Percentiles rank a stretch among this genome's conserved stretches.
These are phyloP conservation scores for Emmonsia crescens DNA, from an alignment of 2,329 filamentous ascomycete species.

Conservation along the genomic window DNA sequence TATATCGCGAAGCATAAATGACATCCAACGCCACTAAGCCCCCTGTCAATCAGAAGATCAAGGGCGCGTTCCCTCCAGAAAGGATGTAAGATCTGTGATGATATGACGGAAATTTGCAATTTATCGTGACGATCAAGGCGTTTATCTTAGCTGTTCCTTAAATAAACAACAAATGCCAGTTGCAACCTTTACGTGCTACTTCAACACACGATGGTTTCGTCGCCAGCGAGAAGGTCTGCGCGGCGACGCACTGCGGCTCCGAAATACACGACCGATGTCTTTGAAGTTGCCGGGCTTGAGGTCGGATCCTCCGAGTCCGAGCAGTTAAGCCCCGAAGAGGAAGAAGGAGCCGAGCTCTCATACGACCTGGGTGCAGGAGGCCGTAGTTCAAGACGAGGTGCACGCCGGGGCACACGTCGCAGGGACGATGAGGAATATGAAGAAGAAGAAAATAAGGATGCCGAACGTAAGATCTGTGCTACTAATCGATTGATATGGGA, in stretches of 20 bases:
- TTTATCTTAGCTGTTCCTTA: neutral
- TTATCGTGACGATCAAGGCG: neutral
- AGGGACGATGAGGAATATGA: conserved; percentile 12
- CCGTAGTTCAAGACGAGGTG: neutral
- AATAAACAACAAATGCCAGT: neutral
- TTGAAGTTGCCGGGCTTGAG: conserved; percentile 23
- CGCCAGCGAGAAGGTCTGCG: conserved; percentile 24
- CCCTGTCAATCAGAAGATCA: neutral
- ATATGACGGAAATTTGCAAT: neutral
- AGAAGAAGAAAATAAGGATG: conserved; percentile 11
- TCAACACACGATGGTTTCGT: conserved; percentile 5
- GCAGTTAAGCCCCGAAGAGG: conserved; percentile 8
- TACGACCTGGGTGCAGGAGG: conserved; percentile 12
- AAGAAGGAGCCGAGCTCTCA: conserved; percentile 17
- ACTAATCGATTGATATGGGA: neutral
- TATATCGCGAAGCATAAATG: neutral
- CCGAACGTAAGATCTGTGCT: conserved; percentile 8
- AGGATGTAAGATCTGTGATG: neutral
- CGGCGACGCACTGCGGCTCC: conserved; percentile 23
- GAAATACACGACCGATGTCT: conserved; percentile 27
- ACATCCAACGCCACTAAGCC: neutral
- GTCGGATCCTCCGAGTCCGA: conserved; percentile 13
- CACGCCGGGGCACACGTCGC: neutral
- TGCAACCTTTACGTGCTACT: neutral
- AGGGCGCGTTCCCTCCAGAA: neutral